A percentile compares a stretch with the other conserved stretches of the same genome.
phyloP scores from a whole-genome alignment of 108 stramenopile species.

The Cyclotella distinguenda region DNA sequence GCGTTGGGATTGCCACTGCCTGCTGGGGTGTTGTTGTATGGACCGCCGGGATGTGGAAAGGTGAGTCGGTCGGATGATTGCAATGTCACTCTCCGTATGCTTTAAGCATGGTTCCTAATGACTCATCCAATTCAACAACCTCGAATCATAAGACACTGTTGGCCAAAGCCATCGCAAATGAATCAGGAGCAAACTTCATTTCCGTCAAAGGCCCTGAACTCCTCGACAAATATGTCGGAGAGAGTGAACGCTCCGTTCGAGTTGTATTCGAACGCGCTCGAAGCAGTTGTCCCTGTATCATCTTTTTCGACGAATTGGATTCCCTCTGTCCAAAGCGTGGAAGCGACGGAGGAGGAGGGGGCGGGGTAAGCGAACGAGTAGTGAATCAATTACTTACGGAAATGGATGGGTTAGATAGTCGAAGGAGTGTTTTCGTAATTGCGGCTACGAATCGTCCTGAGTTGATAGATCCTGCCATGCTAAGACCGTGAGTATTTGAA shows the following conservation, averaged over 20 bases:
- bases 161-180: constrained; percentile 98
- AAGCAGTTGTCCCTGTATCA: constrained; percentile 91
- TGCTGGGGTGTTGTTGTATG: constrained; percentile 92
- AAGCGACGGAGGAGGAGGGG: constrained; percentile 88
- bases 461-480: constrained; percentile 94
- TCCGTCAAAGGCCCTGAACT: constrained; percentile 94
- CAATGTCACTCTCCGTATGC: no score
- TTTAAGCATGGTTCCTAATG: no score
- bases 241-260: constrained; percentile 94
- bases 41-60: constrained; percentile 98
- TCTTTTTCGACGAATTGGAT: constrained; percentile 99
- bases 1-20: constrained; percentile 85
- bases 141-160: constrained; percentile 69
- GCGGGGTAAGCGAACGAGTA: constrained; percentile 93
- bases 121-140: neutral
- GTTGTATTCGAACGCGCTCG: constrained; percentile 89
- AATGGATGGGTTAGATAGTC: constrained; percentile 96
- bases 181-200: constrained; percentile 98
- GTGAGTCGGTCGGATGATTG: neutral
- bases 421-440: constrained; percentile 93
- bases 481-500: constrained; percentile 72
- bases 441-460: constrained; percentile 96
- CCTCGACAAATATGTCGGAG: constrained; percentile 95
- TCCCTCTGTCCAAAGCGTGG: constrained; percentile 92
- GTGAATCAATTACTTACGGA: constrained; percentile 98